Evolutionary conservation across 768 basidiomycete species (phyloP).

Genomic region (Trametes cubensis): DNA sequence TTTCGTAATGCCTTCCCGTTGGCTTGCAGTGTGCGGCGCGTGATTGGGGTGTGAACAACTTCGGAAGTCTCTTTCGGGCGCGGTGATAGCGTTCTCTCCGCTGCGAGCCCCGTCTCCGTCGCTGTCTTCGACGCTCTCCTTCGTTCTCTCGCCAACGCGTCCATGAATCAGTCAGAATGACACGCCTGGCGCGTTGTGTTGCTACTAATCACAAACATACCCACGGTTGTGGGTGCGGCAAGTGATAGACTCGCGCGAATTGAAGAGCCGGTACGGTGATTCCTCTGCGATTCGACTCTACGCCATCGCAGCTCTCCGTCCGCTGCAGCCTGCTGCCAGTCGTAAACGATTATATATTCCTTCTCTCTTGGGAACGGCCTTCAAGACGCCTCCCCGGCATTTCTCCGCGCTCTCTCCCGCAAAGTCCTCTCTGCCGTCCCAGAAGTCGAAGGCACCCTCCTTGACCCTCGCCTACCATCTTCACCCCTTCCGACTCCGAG

Average conservation of each 20-base stretch:
- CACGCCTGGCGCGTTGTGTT: neutral
- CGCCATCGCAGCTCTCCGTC: slow-evolving; percentile 9
- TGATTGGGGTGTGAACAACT: slow-evolving; percentile 13
- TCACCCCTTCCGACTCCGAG: neutral
- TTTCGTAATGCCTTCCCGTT: slow-evolving; percentile 11
- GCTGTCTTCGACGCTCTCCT: neutral
- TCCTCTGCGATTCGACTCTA: slow-evolving; percentile 24
- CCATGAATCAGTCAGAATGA: neutral
- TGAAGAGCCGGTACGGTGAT: slow-evolving; percentile 18
- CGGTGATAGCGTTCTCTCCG: slow-evolving; percentile 1
- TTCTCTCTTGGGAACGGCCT: slow-evolving; percentile 10
- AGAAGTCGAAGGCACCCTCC: neutral
- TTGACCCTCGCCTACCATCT: neutral
- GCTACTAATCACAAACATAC: neutral
- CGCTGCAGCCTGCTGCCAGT: neutral
- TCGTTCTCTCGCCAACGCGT: neutral
- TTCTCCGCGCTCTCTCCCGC: slow-evolving; percentile 9
- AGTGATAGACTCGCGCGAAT: neutral
- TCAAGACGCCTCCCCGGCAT: slow-evolving; percentile 10
- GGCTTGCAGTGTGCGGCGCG: slow-evolving; percentile 5
- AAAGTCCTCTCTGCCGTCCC: neutral
- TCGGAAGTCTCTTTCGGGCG: neutral
- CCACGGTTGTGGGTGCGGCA: slow-evolving; percentile 8
- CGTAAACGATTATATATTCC: slow-evolving; percentile 2
- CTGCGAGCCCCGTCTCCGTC: neutral